Base-by-base conservation (phyloP, 177 flowering plant species). In the Telopea speciosissima region DNA sequence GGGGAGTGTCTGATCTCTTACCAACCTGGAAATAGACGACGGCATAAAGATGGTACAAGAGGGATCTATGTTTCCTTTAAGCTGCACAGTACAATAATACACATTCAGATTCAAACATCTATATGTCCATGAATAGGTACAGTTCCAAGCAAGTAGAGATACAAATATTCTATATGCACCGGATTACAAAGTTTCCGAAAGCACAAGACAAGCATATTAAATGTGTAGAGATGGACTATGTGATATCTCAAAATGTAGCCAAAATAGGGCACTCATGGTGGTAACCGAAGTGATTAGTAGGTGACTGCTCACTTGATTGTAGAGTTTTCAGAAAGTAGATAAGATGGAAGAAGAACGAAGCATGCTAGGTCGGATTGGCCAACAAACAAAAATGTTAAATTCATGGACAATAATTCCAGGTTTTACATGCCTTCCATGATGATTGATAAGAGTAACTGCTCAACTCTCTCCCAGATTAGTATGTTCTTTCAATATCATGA, bases 11-110 rank as follows among this genome's bases (percentile, higher is more conserved):
- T 49, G 54, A 16, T 13, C 14, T 45, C 66, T 22, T 16, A 79
- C 85, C 64, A 65, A 94, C 99, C 97, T 78, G 72, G 87, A 86
- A 69, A 94, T 76, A 71, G 99, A 84, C 61, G 93, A 90, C 49
- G 96, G 86, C 93, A 92, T 85, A 72, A 24, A 78, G 42, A 81
- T 70, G 23, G 81, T 85, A 61, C 63, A 31, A 67, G 86, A 82
- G 25, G 83, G 79, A 66, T 74, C 58, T 78, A 82, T 75, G 62
- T 83, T 82, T 72, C 92, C 91, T 75, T 76, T 83, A 36, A 92
- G 45, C 99, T 94, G 91, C 83, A 87, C 63, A 76, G 65, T 8
- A 49, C 45, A 66, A 67, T 8, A 49, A 49, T 3, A 4, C 9
- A 36, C 54, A 54, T 22, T 45, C 24, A 64, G 52, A 69, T 65